These are phyloP conservation scores for Berkeleyomyces rouxiae DNA, from an alignment of 2,329 filamentous ascomycete species.

Conservation along the genomic window DNA sequence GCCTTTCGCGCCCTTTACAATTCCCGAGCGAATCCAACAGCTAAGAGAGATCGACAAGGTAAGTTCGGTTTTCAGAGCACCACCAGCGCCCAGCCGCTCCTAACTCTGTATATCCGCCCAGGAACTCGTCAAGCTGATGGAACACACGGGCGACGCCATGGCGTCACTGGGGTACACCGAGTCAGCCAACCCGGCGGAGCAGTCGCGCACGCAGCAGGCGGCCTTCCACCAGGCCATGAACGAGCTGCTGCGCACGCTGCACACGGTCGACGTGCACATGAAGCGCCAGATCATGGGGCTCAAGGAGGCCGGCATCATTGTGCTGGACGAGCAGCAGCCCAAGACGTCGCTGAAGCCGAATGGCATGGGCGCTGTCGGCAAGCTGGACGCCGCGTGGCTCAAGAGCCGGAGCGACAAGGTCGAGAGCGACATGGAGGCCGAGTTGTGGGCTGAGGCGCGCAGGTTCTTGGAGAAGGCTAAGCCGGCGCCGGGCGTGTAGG, in stretches of 20 bases:
- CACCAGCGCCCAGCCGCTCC: background rate
- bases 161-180: constrained; percentile 26
- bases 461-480: constrained; percentile 22
- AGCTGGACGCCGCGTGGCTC: constrained; percentile 71
- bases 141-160: constrained; percentile 30
- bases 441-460: constrained; percentile 45
- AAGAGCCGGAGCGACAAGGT: constrained; percentile 75
- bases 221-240: constrained; percentile 43
- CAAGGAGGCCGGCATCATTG: constrained; percentile 65
- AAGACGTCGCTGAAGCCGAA: constrained; percentile 33
- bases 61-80: constrained; percentile 13
- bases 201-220: constrained; percentile 33
- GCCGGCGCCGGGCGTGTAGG: constrained; percentile 5
- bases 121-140: constrained; percentile 24
- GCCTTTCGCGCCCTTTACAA: constrained; percentile 38
- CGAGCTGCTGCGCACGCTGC: constrained; percentile 56
- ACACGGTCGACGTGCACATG: constrained; percentile 56
- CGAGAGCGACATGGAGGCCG: constrained; percentile 66
- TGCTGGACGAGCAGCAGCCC: constrained; percentile 20
- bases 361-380: constrained; percentile 37
- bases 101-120: background rate
- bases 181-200: constrained; percentile 21
- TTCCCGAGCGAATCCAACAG: constrained; percentile 64
- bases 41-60: constrained; percentile 64
- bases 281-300: constrained; percentile 55